Conservation (phyloP, 176 grass and related monocot species). For the Oryza punctata region DNA sequence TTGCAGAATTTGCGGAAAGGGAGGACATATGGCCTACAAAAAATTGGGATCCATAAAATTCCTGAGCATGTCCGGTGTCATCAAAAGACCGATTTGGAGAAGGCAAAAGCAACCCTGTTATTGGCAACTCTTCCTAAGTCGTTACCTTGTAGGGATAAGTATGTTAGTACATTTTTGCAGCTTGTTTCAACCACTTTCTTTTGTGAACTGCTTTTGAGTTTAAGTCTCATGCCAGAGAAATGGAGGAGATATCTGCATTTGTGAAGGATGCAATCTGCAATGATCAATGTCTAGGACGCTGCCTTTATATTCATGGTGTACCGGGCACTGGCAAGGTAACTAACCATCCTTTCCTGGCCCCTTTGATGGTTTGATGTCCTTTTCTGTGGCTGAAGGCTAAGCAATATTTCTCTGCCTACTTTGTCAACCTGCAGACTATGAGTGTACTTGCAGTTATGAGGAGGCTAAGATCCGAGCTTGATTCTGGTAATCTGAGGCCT, state of each 20-base stretch:
- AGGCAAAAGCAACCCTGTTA: slow-evolving; percentile 82
- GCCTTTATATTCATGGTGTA: slow-evolving; percentile 98
- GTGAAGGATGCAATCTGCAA: slow-evolving; percentile 89
- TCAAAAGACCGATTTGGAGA: slow-evolving; percentile 86
- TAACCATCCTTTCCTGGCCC: background rate
- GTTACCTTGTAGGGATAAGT: slow-evolving; percentile 97
- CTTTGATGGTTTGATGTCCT: slow-evolving; percentile 28
- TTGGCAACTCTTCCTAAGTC: slow-evolving; percentile 86
- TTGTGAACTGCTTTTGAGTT: slow-evolving; percentile 25
- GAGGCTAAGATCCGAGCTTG: slow-evolving; percentile 76
- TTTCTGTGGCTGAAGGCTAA: slow-evolving; percentile 16
- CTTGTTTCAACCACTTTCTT: slow-evolving; percentile 15
- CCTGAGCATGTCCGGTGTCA: slow-evolving; percentile 67
- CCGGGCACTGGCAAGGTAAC: slow-evolving; percentile 97
- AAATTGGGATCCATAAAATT: slow-evolving; percentile 76
- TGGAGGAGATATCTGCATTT: slow-evolving; percentile 88
- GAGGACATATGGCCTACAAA: slow-evolving; percentile 78
- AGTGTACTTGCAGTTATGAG: slow-evolving; percentile 91
- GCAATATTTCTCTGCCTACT: slow-evolving; percentile 31
- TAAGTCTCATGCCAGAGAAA: slow-evolving; percentile 66
- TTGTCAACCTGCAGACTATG: slow-evolving; percentile 74
- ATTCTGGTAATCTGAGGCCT: slow-evolving; percentile 66
- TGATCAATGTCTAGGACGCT: slow-evolving; percentile 87
- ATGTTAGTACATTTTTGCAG: slow-evolving; percentile 35
- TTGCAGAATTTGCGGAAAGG: slow-evolving; percentile 73